Base-by-base conservation (phyloP, 2,329 filamentous ascomycete genomes). In the Cladophialophora chaetospira region DNA sequence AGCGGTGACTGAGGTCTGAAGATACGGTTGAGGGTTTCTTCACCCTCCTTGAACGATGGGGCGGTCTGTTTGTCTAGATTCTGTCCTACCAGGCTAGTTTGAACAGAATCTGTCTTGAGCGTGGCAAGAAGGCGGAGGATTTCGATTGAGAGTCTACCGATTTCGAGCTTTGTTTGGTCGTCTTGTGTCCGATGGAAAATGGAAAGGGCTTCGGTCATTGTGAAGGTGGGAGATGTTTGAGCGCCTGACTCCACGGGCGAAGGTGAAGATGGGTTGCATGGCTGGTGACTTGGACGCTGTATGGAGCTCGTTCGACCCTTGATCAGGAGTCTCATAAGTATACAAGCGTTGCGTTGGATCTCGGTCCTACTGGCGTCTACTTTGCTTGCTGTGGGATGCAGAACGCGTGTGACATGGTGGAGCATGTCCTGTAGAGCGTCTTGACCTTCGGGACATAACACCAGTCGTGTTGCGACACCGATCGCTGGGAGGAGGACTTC, bases 121-220 rank as follows among this genome's bases (percentile, higher is more conserved):
- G n/a, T n/a, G n/a, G n/a, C n/a, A n/a, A n/a, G n/a, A n/a, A 44
- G 60, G 13, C 62, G 57, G 10, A 63, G 42, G 4, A 64, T 49
- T 46, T 63, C 60, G 26, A 63, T 61, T 2, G 26, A 45, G 2
- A 62, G 44, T 10, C 60, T 50, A 8, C 54, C 60, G 13, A 61
- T 55, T 2, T 60, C 60, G 29, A 17, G 44, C 35, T 54, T 63
- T 3, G 55, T 63, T 4, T 33, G 25, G 3, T 25, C 9, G 33
- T 63, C 60, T 11, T 25, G 49, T 11, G 60, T 60, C 10, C 23
- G 36, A 13, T 57, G n/a, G 23, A 55, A 61, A n/a, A n/a, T n/a
- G n/a, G n/a, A n/a, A n/a, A n/a, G n/a, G n/a, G n/a, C n/a, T n/a
- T n/a, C n/a, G n/a, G n/a, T n/a, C n/a, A n/a, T n/a, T n/a, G n/a